phyloP scores from a whole-genome alignment of 257 asterid genomes.

The Paulownia fortunei region DNA sequence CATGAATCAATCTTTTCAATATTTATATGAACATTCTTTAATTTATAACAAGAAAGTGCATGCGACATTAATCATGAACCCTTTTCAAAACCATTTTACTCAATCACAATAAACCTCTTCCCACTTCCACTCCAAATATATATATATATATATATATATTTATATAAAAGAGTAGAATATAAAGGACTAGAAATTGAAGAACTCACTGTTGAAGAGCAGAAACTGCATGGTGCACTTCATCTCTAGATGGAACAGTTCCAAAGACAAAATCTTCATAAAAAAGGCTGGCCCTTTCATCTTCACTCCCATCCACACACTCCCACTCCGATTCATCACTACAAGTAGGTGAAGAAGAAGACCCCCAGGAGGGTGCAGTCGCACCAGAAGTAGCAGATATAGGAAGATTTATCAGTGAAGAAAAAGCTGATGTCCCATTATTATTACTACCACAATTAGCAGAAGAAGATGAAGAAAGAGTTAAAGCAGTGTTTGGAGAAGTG shows the following conservation, averaged over 20 bases:
- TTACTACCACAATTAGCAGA: neutral
- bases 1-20: neutral
- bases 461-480: constrained; percentile 44
- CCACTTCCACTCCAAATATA: neutral
- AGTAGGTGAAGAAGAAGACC: constrained; percentile 36
- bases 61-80: neutral
- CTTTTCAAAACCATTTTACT: neutral
- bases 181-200: neutral
- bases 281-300: constrained; percentile 32
- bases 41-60: neutral
- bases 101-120: neutral
- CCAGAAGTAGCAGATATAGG: constrained; percentile 38
- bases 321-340: constrained; percentile 59
- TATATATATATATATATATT: no score
- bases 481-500: constrained; percentile 25
- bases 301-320: constrained; percentile 53
- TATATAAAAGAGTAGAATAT: no score
- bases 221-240: constrained; percentile 72
- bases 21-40: neutral
- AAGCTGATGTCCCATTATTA: constrained; percentile 24
- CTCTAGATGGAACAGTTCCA: constrained; percentile 63
- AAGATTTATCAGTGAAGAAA: constrained; percentile 31
- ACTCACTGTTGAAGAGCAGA: constrained; percentile 73
- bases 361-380: constrained; percentile 37
- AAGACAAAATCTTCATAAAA: constrained; percentile 54